Conservation (phyloP, 2,329 filamentous ascomycete species). For the Tolypocladium tropicale region DNA sequence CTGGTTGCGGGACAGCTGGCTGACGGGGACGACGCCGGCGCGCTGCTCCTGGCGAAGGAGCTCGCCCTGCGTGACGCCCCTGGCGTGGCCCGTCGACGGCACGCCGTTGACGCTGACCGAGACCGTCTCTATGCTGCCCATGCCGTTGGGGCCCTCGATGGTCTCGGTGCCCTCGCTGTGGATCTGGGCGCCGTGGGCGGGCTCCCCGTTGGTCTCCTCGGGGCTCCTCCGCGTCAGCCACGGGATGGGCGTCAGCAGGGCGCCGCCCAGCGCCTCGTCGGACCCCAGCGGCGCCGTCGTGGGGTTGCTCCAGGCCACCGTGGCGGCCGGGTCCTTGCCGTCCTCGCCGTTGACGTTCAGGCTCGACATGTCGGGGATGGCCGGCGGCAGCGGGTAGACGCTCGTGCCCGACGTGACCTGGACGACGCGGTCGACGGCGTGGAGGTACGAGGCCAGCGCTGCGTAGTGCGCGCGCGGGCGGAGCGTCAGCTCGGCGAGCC, state of each 20-base stretch:
- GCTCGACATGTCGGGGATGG: constrained; percentile 46
- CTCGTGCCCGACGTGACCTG: constrained; percentile 77
- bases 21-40: constrained; percentile 65
- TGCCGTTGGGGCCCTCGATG: constrained; percentile 70
- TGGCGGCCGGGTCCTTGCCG: constrained; percentile 23
- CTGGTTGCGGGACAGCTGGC: constrained; percentile 41
- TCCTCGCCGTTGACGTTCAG: constrained; percentile 54
- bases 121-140: constrained; percentile 72
- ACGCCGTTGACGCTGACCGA: constrained; percentile 65
- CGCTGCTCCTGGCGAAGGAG: constrained; percentile 78
- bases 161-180: constrained; percentile 70
- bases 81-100: constrained; percentile 36
- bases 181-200: constrained; percentile 27
- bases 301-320: constrained; percentile 37
- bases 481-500: constrained; percentile 77
- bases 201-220: constrained; percentile 16
- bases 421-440: constrained; percentile 82
- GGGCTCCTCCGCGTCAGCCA: constrained; percentile 53
- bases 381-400: constrained; percentile 71
- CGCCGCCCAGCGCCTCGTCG: constrained; percentile 83
- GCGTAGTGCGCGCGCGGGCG: constrained; percentile 70
- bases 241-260: constrained; percentile 84
- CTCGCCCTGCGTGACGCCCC: constrained; percentile 72
- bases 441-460: constrained; percentile 73
- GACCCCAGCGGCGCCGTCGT: constrained; percentile 52